These are phyloP conservation scores for Paramecium sexaurelia DNA, from an alignment of 73 alveolate species.

Conservation along the genomic window DNA sequence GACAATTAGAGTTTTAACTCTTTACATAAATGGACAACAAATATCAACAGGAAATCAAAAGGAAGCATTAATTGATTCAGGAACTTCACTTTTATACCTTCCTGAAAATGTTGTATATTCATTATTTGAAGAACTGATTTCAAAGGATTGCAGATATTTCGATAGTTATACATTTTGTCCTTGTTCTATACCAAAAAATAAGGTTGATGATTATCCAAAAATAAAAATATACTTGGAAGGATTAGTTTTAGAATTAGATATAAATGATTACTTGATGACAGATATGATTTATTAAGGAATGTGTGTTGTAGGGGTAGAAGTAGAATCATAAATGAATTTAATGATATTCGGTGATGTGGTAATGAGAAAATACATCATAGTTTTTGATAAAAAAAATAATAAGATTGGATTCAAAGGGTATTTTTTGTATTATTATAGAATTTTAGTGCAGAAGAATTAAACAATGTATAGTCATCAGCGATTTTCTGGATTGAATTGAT, in stretches of 20 bases:
- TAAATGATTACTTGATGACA: not conserved
- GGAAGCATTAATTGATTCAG: slow-evolving; percentile 34
- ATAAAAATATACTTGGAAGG: not conserved
- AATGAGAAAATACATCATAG: slow-evolving; percentile 43
- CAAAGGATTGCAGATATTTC: not conserved
- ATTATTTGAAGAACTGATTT: not conserved
- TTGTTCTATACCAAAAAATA: not conserved
- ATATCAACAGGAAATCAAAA: not conserved
- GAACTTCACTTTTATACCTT: slow-evolving; percentile 7
- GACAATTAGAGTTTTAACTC: not conserved
- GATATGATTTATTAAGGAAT: not conserved
- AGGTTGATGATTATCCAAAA: not conserved
- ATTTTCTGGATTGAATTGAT: not conserved
- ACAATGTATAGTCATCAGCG: not conserved
- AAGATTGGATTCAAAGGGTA: slow-evolving; percentile 51
- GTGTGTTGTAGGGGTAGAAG: not conserved
- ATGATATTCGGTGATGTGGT: slow-evolving; percentile 58
- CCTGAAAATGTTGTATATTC: not conserved
- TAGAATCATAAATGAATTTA: not conserved
- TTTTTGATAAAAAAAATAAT: slow-evolving; percentile 27
- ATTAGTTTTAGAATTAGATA: not conserved
- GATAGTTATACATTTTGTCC: not conserved
- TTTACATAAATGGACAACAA: not conserved
- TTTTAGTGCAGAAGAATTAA: not conserved
- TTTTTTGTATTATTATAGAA: not conserved